A percentile compares a stretch with the other conserved stretches of the same genome.
Evolutionary conservation across 2,329 filamentous ascomycete genomes (phyloP).

Genomic region (Trichoderma sp.): DNA sequence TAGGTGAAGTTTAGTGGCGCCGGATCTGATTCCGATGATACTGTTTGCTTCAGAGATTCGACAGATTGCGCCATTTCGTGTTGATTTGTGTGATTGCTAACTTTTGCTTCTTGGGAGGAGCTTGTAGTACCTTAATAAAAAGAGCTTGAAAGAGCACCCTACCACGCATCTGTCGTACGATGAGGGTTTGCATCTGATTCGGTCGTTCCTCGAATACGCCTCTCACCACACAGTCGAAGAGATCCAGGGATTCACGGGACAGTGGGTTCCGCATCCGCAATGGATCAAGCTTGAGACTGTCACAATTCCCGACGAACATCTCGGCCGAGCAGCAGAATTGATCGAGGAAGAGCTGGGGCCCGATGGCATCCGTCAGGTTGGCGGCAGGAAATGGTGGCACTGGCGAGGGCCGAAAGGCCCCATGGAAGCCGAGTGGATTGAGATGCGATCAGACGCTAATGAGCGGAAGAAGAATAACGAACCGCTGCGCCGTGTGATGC

Average conservation of each 20-base stretch:
- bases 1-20: conserved; percentile 47
- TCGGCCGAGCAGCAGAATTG: conserved; percentile 67
- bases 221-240: conserved; percentile 93
- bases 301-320: conserved; percentile 64
- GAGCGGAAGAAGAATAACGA: conserved; percentile 67
- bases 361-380: conserved; percentile 73
- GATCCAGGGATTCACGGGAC: conserved; percentile 84
- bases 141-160: conserved; percentile 74
- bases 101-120: not conserved
- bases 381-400: conserved; percentile 86
- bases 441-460: conserved; percentile 79
- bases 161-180: conserved; percentile 93
- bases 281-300: conserved; percentile 82
- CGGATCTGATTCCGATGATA: not conserved
- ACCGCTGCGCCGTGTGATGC: conserved; percentile 74
- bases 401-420: conserved; percentile 72
- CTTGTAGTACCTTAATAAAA: conserved; percentile 77
- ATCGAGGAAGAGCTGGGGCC: conserved; percentile 76
- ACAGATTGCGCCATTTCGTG: not conserved
- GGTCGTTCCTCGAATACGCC: conserved; percentile 81
- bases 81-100: not conserved
- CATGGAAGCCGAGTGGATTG: conserved; percentile 89
- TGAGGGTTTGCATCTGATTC: conserved; percentile 85
- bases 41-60: not conserved
- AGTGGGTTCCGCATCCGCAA: conserved; percentile 86